A percentile compares a stretch with the other conserved stretches of the same genome.
Conservation (phyloP, 768 basidiomycete species). For the Heimioporus sp. region DNA sequence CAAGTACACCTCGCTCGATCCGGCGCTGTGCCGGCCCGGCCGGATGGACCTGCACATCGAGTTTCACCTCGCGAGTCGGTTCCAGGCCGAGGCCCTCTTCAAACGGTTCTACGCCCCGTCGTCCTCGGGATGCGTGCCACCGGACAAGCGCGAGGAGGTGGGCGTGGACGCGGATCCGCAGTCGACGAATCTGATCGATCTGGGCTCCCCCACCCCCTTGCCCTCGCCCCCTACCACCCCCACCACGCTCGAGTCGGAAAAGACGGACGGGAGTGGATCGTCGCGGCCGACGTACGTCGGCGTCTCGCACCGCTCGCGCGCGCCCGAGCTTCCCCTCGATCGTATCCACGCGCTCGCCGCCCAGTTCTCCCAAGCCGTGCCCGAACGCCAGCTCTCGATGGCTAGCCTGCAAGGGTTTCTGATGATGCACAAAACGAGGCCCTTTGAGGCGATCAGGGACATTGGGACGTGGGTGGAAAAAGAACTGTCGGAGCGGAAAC, state of each 20-base stretch:
- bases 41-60: constrained; percentile 80
- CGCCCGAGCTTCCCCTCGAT: constrained; percentile 39
- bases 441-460: constrained; percentile 51
- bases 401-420: constrained; percentile 56
- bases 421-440: constrained; percentile 64
- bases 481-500: constrained; percentile 28
- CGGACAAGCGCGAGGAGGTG: neutral
- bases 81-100: constrained; percentile 66
- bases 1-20: constrained; percentile 65
- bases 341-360: constrained; percentile 48
- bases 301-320: constrained; percentile 32
- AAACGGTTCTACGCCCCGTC: constrained; percentile 61
- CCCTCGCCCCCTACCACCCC: neutral
- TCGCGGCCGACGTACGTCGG: constrained; percentile 9
- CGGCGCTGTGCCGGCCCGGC: constrained; percentile 74
- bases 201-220: neutral
- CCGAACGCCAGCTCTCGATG: constrained; percentile 42
- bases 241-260: constrained; percentile 10
- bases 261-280: constrained; percentile 4
- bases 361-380: constrained; percentile 53
- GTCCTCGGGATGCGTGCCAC: neutral
- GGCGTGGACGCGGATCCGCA: neutral
- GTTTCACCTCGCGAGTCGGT: constrained; percentile 69
- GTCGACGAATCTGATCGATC: constrained; percentile 18
- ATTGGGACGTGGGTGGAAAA: constrained; percentile 49